Base-by-base conservation (phyloP, 177 flowering plant species). In the Vitis hybrid region DNA sequence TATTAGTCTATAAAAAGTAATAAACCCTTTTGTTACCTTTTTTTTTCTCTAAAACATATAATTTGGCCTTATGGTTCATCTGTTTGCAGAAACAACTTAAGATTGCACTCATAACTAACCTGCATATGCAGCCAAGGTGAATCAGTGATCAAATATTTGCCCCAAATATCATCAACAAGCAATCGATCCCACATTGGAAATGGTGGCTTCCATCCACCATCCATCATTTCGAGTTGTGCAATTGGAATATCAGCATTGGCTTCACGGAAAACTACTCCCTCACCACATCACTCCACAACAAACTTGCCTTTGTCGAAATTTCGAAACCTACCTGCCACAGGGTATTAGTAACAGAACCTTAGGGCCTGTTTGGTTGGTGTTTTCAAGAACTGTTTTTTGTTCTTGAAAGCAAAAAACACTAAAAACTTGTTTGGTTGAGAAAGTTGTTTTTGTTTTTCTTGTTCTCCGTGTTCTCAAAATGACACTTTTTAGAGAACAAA, bases 151-250 rank as follows among this genome's bases (percentile, higher is more conserved):
- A 54, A 65, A 55, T 49, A 18, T 19, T 68, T 56, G 8, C 80
- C 80, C 76, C 76, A 77, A 3, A 77, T 52, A 70, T 77, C 80
- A 19, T 77, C 80, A 16, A 69, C 65, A 4, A 77, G 76, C 16
- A 77, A 30, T 13, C 48, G 50, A 16, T 72, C 76, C 76, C 69
- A 73, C 21, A 21, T 58, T 48, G 80, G 76, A 50, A 77, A 77
- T 2, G 76, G 74, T 2, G 76, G 76, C 56, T 56, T 77, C 59
- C 66, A 56, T 6, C 64, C 76, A 11, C 71, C 76, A 3, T 56
- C 60, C 3, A 70, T 52, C 35, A 19, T 7, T 4, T 10, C 58
- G 60, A 77, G 51, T 49, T 35, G 10, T 8, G 32, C 73, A 1
- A 77, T 67, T 3, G 73, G 61, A 32, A 77, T 24, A 24, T 56